Evolutionary conservation across 1,284 basidiomycete genomes (phyloP).

Genomic region (Tilletia indica): DNA sequence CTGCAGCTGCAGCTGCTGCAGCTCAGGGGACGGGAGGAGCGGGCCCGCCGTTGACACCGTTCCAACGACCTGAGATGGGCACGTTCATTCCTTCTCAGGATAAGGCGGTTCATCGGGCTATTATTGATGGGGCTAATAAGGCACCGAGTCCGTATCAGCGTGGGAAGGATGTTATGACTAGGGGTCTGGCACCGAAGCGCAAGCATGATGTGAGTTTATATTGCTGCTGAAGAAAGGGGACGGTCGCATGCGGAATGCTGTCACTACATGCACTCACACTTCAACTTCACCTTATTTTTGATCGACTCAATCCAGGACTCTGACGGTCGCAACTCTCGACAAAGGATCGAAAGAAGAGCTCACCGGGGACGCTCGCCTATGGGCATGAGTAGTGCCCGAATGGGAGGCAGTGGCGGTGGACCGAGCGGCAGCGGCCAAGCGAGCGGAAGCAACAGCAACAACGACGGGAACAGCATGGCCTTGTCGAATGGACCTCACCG

Average conservation of each 20-base stretch:
- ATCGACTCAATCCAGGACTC: background rate
- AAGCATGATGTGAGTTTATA: constrained; percentile 11
- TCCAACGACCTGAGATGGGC: constrained; percentile 43
- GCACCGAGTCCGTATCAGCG: constrained; percentile 32
- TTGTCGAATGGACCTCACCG: no score
- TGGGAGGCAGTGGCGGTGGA: constrained; percentile 3
- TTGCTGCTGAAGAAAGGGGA: background rate
- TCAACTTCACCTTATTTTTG: background rate
- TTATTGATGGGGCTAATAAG: constrained; percentile 50
- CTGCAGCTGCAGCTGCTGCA: constrained; percentile 9
- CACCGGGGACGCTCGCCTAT: constrained; percentile 3
- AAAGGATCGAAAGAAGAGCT: constrained; percentile 12
- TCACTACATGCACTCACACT: background rate
- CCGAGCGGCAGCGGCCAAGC: background rate
- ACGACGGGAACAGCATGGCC: no score
- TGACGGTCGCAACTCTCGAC: constrained; percentile 8
- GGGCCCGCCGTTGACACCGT: background rate
- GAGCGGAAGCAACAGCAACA: background rate
- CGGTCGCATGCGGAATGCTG: background rate
- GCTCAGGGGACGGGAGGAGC: background rate
- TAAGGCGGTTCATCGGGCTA: constrained; percentile 52
- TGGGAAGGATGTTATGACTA: constrained; percentile 13
- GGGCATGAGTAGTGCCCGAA: constrained; percentile 2
- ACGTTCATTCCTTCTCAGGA: constrained; percentile 48
- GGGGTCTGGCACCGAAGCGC: constrained; percentile 5